A percentile compares a stretch with the other conserved stretches of the same genome.
These are phyloP conservation scores for Hyphopichia fennica DNA, from an alignment of 1,139 yeast genomes.

Conservation along the genomic window DNA sequence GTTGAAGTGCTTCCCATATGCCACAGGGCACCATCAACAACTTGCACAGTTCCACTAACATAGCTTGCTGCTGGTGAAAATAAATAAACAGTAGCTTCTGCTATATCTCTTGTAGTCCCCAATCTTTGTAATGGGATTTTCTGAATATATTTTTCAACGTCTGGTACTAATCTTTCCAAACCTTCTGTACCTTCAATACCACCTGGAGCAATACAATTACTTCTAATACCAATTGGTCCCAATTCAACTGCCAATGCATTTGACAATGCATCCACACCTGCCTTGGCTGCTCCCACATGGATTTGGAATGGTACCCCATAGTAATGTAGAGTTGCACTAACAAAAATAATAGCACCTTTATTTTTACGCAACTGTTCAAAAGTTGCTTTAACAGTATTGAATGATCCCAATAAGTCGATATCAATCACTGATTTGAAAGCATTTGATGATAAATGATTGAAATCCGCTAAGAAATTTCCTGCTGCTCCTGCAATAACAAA, in stretches of 20 bases:
- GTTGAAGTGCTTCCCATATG: conserved; percentile 53
- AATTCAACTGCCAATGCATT: conserved; percentile 82
- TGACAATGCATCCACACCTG: conserved; percentile 86
- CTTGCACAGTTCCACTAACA: conserved; percentile 70
- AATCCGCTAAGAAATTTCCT: conserved; percentile 83
- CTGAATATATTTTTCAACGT: conserved; percentile 30
- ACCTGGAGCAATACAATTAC: conserved; percentile 88
- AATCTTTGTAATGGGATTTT: conserved; percentile 71
- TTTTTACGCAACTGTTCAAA: conserved; percentile 61
- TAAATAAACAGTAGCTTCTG: conserved; percentile 77
- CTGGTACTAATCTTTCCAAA: conserved; percentile 48
- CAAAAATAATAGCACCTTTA: conserved; percentile 74
- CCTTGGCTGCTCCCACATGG: conserved; percentile 92
- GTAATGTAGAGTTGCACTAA: conserved; percentile 85
- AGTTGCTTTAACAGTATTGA: conserved; percentile 81
- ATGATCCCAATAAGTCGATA: conserved; percentile 84
- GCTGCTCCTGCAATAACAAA: conserved; percentile 94
- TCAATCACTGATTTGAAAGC: conserved; percentile 85
- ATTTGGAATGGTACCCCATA: conserved; percentile 83
- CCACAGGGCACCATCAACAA: conserved; percentile 91
- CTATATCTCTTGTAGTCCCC: conserved; percentile 76
- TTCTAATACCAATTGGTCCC: conserved; percentile 82
- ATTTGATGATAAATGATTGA: conserved; percentile 73
- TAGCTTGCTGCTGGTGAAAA: conserved; percentile 77
- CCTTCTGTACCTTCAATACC: conserved; percentile 84